phyloP scores from a whole-genome alignment of 2,329 filamentous ascomycete genomes.

The Didymella pinodella region DNA sequence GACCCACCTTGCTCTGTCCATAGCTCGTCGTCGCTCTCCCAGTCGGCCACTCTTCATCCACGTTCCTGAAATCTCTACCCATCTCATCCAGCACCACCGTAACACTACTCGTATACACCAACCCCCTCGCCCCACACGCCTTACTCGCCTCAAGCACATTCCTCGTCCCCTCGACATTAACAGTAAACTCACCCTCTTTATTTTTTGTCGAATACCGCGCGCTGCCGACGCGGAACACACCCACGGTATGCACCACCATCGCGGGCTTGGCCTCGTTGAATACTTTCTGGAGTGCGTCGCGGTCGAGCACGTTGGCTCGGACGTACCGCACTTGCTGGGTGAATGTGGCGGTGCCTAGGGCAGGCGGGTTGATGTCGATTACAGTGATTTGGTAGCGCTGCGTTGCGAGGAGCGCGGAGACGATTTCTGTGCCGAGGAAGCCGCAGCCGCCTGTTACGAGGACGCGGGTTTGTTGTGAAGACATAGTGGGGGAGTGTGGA shows the following conservation, averaged over 20 bases:
- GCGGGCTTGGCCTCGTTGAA: constrained; percentile 75
- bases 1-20: constrained; percentile 81
- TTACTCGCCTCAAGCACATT: constrained; percentile 78
- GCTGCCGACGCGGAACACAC: constrained; percentile 52
- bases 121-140: constrained; percentile 73
- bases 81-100: constrained; percentile 85
- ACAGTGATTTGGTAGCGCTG: constrained; percentile 52
- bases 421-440: constrained; percentile 55
- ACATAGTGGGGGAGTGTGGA: constrained; percentile 1
- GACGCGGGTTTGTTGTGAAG: constrained; percentile 44
- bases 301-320: constrained; percentile 52
- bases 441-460: constrained; percentile 59
- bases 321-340: constrained; percentile 44
- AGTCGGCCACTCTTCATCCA: constrained; percentile 82
- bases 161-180: constrained; percentile 88
- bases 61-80: constrained; percentile 77
- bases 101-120: constrained; percentile 91
- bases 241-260: constrained; percentile 89
- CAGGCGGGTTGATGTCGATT: constrained; percentile 51
- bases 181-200: constrained; percentile 70
- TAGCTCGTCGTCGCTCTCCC: constrained; percentile 79
- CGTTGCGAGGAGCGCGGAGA: constrained; percentile 49
- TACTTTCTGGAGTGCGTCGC: constrained; percentile 44
- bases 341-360: constrained; percentile 38
- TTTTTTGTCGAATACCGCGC: constrained; percentile 51